Evolutionary conservation across 129 eudicot species (phyloP), one percentile per base, ranked within the genome.

Genomic region (Logfia minima): DNA sequence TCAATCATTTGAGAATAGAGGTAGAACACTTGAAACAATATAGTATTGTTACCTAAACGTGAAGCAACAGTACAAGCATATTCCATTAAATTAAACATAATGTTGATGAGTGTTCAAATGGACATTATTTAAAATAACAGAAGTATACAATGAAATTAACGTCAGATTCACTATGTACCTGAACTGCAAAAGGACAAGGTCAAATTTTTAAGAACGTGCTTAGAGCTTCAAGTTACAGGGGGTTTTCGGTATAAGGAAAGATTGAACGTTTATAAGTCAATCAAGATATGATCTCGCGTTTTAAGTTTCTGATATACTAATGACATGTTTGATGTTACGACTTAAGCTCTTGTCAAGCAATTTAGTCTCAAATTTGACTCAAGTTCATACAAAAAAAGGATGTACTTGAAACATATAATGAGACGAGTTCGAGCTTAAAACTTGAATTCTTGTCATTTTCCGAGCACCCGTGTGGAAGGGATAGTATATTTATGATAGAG

Each of bases 11-110:
- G 19, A 62, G 16, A 23, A 23, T 43, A 6, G 17, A 7, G 28
- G 9, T 35, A 35, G 8, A 14, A 51, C 6, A 70, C 10, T 68
- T 68, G 8, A 45, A 58, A 73, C 21, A 17, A 32, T 32, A 4
- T 32, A 32, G 8, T 35, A 5, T 3, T 76, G n/a, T 19, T 51
- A 65, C 66, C 65, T 51, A 19, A 76, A 48, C 80, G 73, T 76
- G 55, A 76, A 65, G 65, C 66, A 66, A 66, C 34, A 58, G 51
- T 65, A 26, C 65, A 76, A 28, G 48, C 62, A 23, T 75, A 61
- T 75, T 41, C 31, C 59, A 62, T 39, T 37, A 5, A 19, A 23
- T 18, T 22, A 39, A 59, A 8, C 10, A 74, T 22, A 61, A 41
- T 9, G 24, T 1, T 59, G 14, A 35, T 31, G 45, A 18, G 32